A percentile compares a stretch with the other conserved stretches of the same genome.
Conservation (phyloP, 2,329 filamentous ascomycete species). For the Elsinoe arachidis region DNA sequence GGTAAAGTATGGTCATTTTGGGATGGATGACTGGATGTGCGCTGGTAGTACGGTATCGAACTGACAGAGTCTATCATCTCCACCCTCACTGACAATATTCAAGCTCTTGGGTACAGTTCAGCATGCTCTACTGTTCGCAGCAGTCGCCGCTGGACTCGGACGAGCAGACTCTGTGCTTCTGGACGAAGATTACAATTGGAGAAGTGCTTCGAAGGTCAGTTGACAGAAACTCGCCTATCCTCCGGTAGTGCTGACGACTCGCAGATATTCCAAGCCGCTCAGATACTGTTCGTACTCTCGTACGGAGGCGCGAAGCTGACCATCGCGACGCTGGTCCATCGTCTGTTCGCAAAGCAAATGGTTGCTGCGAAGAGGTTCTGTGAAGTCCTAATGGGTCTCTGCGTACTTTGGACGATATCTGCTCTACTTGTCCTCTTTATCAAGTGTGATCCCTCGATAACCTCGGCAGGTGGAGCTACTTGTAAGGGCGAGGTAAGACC, state of each 20-base stretch:
- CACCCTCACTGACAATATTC: not conserved
- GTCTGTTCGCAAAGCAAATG: not conserved
- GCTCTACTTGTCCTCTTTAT: not conserved
- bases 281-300: not conserved
- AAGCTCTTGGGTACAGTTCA: constrained; percentile 7
- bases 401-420: not conserved
- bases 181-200: not conserved
- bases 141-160: constrained; percentile 7
- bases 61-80: not conserved
- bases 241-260: not conserved
- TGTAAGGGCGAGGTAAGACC: not conserved
- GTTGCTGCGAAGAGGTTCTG: not conserved
- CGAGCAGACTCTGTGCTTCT: not conserved
- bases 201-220: not conserved
- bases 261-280: not conserved
- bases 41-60: constrained; percentile 8
- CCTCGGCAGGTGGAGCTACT: not conserved
- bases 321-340: not conserved
- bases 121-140: constrained; percentile 11
- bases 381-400: not conserved
- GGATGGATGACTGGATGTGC: constrained; percentile 13
- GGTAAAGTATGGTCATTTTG: constrained; percentile 6
- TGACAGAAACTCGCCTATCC: not conserved
- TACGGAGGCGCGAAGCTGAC: not conserved
- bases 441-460: not conserved